These are phyloP conservation scores for Clarireedia paspali DNA, from an alignment of 2,329 filamentous ascomycete genomes.

Conservation along the genomic window DNA sequence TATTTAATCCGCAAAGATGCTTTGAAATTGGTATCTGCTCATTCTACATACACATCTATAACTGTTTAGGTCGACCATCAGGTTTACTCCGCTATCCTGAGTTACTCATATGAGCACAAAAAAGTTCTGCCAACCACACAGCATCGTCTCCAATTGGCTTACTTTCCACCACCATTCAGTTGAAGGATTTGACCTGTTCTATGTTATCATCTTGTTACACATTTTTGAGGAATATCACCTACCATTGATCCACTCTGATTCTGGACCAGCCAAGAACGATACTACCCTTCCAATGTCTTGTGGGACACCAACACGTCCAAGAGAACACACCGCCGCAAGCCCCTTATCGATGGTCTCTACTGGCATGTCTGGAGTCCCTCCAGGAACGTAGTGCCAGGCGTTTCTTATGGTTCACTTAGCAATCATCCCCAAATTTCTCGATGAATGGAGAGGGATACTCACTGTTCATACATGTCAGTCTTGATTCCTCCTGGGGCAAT, in stretches of 20 bases:
- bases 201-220: neutral
- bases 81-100: neutral
- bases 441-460: neutral
- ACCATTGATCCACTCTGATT: conserved; percentile 37
- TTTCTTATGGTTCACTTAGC: conserved; percentile 28
- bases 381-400: conserved; percentile 54
- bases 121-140: neutral
- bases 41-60: neutral
- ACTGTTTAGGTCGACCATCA: too few relatives aligned
- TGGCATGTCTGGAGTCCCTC: conserved; percentile 40
- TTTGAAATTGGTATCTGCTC: neutral
- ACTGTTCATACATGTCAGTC: conserved; percentile 57
- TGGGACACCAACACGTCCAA: conserved; percentile 56
- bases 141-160: neutral
- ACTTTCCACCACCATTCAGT: conserved; percentile 12
- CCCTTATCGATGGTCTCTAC: conserved; percentile 48
- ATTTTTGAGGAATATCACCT: neutral
- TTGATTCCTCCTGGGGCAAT: conserved; percentile 62
- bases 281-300: conserved; percentile 60
- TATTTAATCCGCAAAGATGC: neutral
- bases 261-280: conserved; percentile 48
- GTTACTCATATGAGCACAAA: neutral
- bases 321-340: conserved; percentile 52
- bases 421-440: neutral
- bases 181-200: conserved; percentile 9